Conservation (phyloP, 176 grass and related monocot species). For the Ananas comosus region DNA sequence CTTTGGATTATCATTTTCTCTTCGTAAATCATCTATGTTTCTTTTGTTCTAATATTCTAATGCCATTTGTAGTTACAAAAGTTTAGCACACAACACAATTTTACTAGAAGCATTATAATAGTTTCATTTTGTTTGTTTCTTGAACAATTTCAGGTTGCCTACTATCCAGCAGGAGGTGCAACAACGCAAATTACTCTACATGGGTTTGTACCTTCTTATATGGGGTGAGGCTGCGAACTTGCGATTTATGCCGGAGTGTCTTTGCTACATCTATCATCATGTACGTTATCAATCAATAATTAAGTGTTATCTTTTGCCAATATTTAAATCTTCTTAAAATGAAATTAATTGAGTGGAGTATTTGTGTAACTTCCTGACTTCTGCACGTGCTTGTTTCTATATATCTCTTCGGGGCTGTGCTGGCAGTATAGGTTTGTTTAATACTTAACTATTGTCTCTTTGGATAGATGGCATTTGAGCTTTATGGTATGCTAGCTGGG, state of each 20-base stretch:
- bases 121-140: constrained; percentile 4
- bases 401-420: neutral
- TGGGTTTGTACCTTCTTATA: constrained; percentile 98
- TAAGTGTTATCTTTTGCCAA: too few species aligned
- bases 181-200: constrained; percentile 88
- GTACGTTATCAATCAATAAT: constrained; percentile 33
- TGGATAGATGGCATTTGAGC: constrained; percentile 92
- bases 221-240: constrained; percentile 98
- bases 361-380: neutral
- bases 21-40: neutral
- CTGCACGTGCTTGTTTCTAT: neutral
- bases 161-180: constrained; percentile 90
- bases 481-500: constrained; percentile 82
- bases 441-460: constrained; percentile 14
- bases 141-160: constrained; percentile 53
- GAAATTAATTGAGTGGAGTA: neutral
- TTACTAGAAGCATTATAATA: constrained; percentile 2
- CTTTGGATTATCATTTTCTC: neutral
- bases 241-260: constrained; percentile 98
- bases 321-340: neutral
- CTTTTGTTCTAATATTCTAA: neutral
- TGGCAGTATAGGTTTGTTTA: constrained; percentile 6
- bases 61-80: neutral
- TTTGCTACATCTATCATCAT: constrained; percentile 99
- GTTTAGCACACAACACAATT: neutral